Evolutionary conservation across 2,329 filamentous ascomycete species (phyloP), one percentile per base, ranked within the genome.

Genomic region (Elsinoe perseae): DNA sequence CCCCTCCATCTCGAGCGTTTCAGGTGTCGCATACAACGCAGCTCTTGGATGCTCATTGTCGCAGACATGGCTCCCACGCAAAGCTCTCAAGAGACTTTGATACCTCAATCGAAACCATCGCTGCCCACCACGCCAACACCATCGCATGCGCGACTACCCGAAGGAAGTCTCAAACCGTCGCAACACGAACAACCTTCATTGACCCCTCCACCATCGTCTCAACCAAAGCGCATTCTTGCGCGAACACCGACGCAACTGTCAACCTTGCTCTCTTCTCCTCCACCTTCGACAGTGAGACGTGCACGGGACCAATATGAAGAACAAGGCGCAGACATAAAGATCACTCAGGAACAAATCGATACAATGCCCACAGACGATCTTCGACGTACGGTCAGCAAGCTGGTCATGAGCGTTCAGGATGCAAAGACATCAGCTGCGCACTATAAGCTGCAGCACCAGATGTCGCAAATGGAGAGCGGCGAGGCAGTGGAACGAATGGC

Each of bases 391-490:
- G 75, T 80, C 30, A 72, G 75, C 12, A 69, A 72, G 42, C 72
- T 85, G 10, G 73, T 80, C 23, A 69, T 71, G 9, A 74, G 79
- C 14, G 69, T 83, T n/a, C 76, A 79, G 60, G 83, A 86, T 62
- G 78, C 82, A 56, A 88, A 93, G 65, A 91, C 90, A 75, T 87
- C 91, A 58, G 85, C 87, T 14, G 87, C 91, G 28, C 91, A 96
- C 69, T 86, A 93, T 74, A 95, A 93, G 72, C 76, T 97, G 56
- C 92, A 96, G 69, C 87, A 91, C 67, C 90, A 86, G 64, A 80
- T 96, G 66, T 79, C 95, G 25, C 84, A 82, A 53, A 84, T 96
- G 61, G 89, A 95, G 66, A 90, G 87, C 56, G 84, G 86, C 50
- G 89, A 95, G 63, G 86, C 90, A 27, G 82, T 89, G 8, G 91